Evolutionary conservation across 2,329 filamentous ascomycete genomes (phyloP).

Genomic region (Phyllosticta capitalensis): DNA sequence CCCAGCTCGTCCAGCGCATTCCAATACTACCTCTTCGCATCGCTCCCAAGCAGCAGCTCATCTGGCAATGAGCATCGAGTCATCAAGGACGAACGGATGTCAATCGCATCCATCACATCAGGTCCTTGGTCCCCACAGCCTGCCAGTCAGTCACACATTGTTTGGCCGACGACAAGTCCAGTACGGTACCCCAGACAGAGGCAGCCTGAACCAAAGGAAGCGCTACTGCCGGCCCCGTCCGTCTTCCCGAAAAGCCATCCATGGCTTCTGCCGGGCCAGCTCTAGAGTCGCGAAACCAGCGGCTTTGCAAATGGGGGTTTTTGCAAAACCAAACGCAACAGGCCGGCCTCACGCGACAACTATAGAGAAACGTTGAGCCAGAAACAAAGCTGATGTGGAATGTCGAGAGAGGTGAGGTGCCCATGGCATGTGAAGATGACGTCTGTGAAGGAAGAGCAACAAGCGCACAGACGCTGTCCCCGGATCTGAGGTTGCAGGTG

Average conservation of each 20-base stretch:
- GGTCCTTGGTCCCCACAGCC: neutral
- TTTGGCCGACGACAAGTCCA: too few relatives aligned
- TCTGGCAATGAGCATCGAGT: neutral
- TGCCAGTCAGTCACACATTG: neutral
- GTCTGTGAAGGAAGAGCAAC: neutral
- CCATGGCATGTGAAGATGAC: conserved; percentile 8
- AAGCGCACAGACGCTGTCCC: neutral
- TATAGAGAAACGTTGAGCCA: neutral
- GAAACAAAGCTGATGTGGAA: neutral
- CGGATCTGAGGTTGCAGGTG: neutral
- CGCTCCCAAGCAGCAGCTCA: too few relatives aligned
- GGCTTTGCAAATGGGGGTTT: neutral
- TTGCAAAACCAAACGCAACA: too few relatives aligned
- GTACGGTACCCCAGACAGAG: neutral
- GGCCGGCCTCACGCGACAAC: too few relatives aligned
- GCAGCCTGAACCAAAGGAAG: neutral
- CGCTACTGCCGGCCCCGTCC: neutral
- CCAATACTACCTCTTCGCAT: too few relatives aligned
- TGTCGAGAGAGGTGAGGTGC: neutral
- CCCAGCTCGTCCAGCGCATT: too few relatives aligned
- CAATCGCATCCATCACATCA: neutral
- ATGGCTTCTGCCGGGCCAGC: neutral
- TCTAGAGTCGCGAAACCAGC: neutral
- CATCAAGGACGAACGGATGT: neutral
- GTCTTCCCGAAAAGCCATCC: neutral